These are phyloP conservation scores for Leucosporidium yakuticum DNA, from an alignment of 768 basidiomycete species.

Conservation along the genomic window DNA sequence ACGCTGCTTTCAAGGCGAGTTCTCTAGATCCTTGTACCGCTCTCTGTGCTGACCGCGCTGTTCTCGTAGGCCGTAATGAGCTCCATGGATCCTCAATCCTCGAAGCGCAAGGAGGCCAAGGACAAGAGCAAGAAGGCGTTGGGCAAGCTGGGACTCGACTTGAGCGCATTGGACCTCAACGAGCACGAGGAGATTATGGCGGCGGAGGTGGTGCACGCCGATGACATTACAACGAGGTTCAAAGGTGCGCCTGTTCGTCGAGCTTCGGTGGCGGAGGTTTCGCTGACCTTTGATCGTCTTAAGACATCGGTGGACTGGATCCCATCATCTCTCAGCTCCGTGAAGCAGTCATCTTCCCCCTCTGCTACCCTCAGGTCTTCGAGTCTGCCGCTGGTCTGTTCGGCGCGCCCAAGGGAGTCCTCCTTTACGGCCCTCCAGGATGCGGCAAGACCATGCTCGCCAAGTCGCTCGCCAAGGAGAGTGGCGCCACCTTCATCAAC, in stretches of 20 bases:
- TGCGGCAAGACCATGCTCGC: slow-evolving; percentile 99
- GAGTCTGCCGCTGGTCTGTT: slow-evolving; percentile 68
- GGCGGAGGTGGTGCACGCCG: slow-evolving; percentile 85
- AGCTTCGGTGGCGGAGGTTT: background rate
- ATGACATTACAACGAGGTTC: slow-evolving; percentile 74
- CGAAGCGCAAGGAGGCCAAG: slow-evolving; percentile 43
- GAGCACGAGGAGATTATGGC: slow-evolving; percentile 93
- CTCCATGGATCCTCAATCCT: slow-evolving; percentile 40
- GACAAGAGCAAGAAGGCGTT: slow-evolving; percentile 44
- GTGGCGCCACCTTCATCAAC: slow-evolving; percentile 93
- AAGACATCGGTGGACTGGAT: slow-evolving; percentile 90
- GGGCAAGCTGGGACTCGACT: slow-evolving; percentile 40
- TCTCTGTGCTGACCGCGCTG: background rate
- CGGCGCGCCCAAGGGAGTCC: slow-evolving; percentile 87
- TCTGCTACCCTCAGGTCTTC: slow-evolving; percentile 85
- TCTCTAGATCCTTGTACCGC: background rate
- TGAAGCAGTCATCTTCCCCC: slow-evolving; percentile 92
- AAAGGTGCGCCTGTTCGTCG: slow-evolving; percentile 51
- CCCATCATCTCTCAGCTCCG: slow-evolving; percentile 79
- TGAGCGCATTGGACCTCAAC: slow-evolving; percentile 58
- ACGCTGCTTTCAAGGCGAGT: slow-evolving; percentile 42
- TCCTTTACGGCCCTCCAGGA: slow-evolving; percentile 92
- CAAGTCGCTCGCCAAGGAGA: slow-evolving; percentile 94
- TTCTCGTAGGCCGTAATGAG: slow-evolving; percentile 41
- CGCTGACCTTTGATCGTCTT: slow-evolving; percentile 33